phyloP scores from a whole-genome alignment of 306 rosid species.

The Vigna trinervia region DNA sequence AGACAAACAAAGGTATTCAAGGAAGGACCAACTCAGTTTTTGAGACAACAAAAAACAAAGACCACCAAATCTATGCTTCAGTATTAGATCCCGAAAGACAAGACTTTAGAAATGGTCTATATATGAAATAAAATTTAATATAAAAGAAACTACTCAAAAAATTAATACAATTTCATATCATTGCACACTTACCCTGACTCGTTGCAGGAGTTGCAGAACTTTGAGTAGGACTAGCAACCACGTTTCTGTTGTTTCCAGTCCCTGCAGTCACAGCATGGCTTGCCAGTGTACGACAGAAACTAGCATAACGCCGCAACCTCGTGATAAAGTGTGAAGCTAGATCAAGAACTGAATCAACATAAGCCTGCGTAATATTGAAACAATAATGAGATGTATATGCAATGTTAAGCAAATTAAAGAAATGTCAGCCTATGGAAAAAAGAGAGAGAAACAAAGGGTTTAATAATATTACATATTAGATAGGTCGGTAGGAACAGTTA shows the following conservation, averaged over 20 bases:
- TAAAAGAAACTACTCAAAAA: conserved; percentile 5
- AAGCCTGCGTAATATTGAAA: conserved; percentile 69
- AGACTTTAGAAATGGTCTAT: conserved; percentile 9
- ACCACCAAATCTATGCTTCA: conserved; percentile 28
- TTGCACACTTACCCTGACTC: conserved; percentile 71
- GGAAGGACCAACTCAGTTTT: conserved; percentile 21
- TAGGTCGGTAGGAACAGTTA: background rate
- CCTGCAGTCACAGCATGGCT: conserved; percentile 94
- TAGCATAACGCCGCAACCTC: conserved; percentile 90
- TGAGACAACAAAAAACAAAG: conserved; percentile 14
- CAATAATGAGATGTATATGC: conserved; percentile 30
- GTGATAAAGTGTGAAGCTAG: conserved; percentile 97
- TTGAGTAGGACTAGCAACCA: conserved; percentile 87
- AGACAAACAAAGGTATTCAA: conserved; percentile 32
- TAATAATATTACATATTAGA: conserved; percentile 18
- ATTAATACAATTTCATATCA: background rate
- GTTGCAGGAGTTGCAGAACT: conserved; percentile 79
- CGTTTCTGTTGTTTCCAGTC: conserved; percentile 80
- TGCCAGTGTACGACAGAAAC: conserved; percentile 94
- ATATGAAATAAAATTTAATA: conserved; percentile 7
- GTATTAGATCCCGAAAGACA: background rate
- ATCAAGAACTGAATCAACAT: conserved; percentile 98
- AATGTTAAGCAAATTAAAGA: conserved; percentile 17
- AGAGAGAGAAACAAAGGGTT: conserved; percentile 3
- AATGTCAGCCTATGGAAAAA: conserved; percentile 27